Evolutionary conservation across 805 yeast species (phyloP), one percentile per base, ranked within the genome.

Genomic region (Metschnikowia aberdeeniae): DNA sequence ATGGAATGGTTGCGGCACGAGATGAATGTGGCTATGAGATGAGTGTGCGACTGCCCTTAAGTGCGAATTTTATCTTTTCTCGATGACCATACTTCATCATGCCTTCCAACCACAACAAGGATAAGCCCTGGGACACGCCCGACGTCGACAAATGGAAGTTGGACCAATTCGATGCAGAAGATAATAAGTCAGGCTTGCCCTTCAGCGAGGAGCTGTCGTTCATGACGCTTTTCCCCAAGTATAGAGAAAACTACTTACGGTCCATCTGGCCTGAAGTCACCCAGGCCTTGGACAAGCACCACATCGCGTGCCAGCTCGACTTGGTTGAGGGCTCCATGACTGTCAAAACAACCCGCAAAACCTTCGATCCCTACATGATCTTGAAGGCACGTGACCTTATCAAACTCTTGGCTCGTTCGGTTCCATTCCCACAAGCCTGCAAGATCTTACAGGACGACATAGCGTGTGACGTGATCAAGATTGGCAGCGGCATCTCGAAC

Each of bases 301-400:
- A 86, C 45, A 75, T 93, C 36, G 83, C 84, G n/a, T 88, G 97
- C 66, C 83, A 82, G 32, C 72, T 93, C 51, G 89, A 93, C 66
- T 72, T 93, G 52, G 96, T 93, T 24, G 98, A 93, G 62, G 99
- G 99, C 36, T 84, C 97, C 3, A 93, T 93, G 98, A 84, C 95
- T 0, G 99, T 93, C 13, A 87, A 84, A 57, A 93, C 99, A 12
- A 92, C 98, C 3, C 79, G 96, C 64, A 93, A 92, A 64, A 90
- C 99, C 0, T 93, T 67, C 64, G 99, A 93, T 63, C 99, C 99
- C 0, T 95, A 95, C 6, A 82, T 86, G 43, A 88, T 93, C 55
- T 76, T 93, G 57, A 92, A 89, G 59, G 97, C 98, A 14, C 80
- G 99, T 63, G 99, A 93, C 67, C 75, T 93, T 63, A 89, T 93